A percentile compares a stretch with the other conserved stretches of the same genome.
Conservation (phyloP, 192 early-diverging fungal species). For the Pilaira anomala region DNA sequence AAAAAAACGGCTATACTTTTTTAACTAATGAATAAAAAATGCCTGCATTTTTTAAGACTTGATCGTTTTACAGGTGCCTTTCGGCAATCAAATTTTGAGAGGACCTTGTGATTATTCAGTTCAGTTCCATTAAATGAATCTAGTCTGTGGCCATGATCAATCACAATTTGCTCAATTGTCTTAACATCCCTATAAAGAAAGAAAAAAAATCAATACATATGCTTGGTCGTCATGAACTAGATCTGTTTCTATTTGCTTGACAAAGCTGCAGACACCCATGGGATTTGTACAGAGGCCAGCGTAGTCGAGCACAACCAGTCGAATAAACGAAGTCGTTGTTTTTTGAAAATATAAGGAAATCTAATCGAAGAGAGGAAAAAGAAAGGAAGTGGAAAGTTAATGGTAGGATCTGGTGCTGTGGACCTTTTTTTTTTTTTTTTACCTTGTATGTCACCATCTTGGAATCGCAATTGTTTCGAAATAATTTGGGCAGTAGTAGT, state of each 20-base stretch:
- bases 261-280: not conserved
- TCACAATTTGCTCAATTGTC: too few relatives aligned
- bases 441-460: constrained; percentile 6
- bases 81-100: too few relatives aligned
- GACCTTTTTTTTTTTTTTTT: constrained; percentile 5
- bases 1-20: too few relatives aligned
- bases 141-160: too few relatives aligned
- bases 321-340: not conserved
- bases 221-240: not conserved
- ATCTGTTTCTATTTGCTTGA: constrained; percentile 4
- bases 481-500: not conserved
- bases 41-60: too few relatives aligned
- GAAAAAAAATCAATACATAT: too few relatives aligned
- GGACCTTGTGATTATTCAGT: too few relatives aligned
- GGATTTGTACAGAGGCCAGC: not conserved
- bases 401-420: not conserved
- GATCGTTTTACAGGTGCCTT: too few relatives aligned
- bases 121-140: too few relatives aligned
- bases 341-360: constrained; percentile 4
- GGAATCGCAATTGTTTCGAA: constrained; percentile 2
- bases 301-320: constrained; percentile 2
- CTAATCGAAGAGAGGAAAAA: constrained; percentile 5
- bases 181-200: too few relatives aligned
- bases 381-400: constrained; percentile 10
- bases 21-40: too few relatives aligned